Evolutionary conservation across 202 grass and related monocot genomes (phyloP).

Genomic region (Bolboschoenoplectus hybrid): DNA sequence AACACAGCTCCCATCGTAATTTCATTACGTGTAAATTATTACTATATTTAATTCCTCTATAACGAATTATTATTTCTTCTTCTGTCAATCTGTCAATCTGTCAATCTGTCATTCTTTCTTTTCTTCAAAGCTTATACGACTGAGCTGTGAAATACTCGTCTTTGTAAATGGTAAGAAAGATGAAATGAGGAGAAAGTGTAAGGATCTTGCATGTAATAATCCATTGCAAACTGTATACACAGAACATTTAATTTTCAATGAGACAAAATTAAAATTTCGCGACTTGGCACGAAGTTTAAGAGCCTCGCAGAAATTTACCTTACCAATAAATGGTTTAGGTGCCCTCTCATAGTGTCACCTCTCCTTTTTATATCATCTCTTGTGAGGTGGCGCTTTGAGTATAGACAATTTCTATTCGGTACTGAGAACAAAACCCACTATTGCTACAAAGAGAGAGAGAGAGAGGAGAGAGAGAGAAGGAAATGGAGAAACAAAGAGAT

Average conservation of each 20-base stretch:
- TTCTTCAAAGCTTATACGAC: not conserved
- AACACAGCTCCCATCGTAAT: too few relatives aligned
- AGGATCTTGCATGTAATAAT: not conserved
- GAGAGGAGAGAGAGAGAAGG: not conserved
- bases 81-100: not conserved
- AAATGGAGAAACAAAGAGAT: constrained; percentile 64
- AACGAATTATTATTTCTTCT: not conserved
- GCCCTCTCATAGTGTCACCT: not conserved
- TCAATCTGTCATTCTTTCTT: not conserved
- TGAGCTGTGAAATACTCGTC: constrained; percentile 3
- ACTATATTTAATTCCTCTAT: too few relatives aligned
- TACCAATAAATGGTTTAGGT: constrained; percentile 2
- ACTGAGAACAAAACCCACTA: constrained; percentile 14
- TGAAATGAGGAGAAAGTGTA: not conserved
- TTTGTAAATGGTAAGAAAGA: not conserved
- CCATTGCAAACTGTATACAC: not conserved
- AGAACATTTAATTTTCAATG: too few relatives aligned
- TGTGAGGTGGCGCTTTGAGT: constrained; percentile 6
- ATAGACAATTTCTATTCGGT: not conserved
- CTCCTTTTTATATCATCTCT: not conserved
- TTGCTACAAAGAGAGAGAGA: not conserved
- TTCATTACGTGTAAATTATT: too few relatives aligned
- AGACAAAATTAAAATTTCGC: not conserved
- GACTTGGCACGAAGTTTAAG: constrained; percentile 1
- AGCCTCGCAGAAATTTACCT: not conserved